Conservation (phyloP, 441 rosid species). For the Aquilaria agallochum region DNA sequence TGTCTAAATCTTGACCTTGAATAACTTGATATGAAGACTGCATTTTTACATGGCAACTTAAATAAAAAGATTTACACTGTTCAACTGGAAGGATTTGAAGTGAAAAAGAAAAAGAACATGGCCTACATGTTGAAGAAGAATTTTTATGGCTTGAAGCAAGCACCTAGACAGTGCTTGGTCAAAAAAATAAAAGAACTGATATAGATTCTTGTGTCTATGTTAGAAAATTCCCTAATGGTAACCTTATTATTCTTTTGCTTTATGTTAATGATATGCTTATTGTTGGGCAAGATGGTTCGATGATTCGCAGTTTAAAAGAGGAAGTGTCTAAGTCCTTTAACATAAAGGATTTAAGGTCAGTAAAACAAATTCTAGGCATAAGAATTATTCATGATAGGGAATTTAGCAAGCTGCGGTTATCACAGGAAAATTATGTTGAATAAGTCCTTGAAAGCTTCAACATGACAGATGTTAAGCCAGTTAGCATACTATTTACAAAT, state of each 20-base stretch:
- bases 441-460: neutral
- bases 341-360: no score
- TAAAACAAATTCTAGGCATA: no score
- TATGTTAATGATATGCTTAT: neutral
- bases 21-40: slow-evolving; percentile 1
- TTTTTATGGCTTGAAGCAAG: no score
- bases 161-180: no score
- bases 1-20: neutral
- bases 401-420: no score
- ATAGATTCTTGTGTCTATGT: no score
- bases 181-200: no score
- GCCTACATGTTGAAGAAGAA: slow-evolving; percentile 3
- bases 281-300: neutral
- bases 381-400: no score
- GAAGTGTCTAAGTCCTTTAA: neutral
- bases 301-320: neutral
- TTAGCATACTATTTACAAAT: neutral
- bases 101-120: neutral
- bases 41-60: neutral
- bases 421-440: neutral
- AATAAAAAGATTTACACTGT: slow-evolving; percentile 1
- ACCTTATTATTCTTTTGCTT: neutral
- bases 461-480: neutral
- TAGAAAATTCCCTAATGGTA: neutral
- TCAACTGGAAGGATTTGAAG: neutral